A percentile compares a stretch with the other conserved stretches of the same genome.
Conservation (phyloP, 2,329 filamentous ascomycete genomes). For the Sclerotinia glacialis region DNA sequence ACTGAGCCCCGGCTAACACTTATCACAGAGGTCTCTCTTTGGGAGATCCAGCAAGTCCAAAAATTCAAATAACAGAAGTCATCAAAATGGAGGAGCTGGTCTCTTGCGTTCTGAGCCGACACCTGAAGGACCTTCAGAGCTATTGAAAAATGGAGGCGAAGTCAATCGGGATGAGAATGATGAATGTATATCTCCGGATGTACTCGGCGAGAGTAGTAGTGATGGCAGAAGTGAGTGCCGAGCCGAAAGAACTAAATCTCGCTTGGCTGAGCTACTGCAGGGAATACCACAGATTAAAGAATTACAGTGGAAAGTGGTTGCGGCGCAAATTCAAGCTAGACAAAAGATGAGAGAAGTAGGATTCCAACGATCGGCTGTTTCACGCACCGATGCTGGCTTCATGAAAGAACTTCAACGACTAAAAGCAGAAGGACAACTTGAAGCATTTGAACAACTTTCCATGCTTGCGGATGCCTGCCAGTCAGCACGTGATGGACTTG, state of each 20-base stretch:
- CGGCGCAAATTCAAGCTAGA: conserved; percentile 28
- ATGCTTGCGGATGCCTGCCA: conserved; percentile 28
- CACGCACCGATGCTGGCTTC: conserved; percentile 29
- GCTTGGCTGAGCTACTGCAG: conserved; percentile 27
- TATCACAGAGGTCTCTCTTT: neutral
- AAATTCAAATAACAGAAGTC: neutral
- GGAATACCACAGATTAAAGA: conserved; percentile 22
- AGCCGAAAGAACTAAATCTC: conserved; percentile 13
- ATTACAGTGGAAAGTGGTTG: conserved; percentile 25
- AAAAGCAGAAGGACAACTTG: conserved; percentile 24
- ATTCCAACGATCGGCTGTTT: conserved; percentile 28
- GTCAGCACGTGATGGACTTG: conserved; percentile 30
- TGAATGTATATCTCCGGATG: neutral
- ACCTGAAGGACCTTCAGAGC: neutral
- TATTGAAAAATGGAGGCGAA: neutral
- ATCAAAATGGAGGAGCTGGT: neutral
- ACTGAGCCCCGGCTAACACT: neutral
- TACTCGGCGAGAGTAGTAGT: neutral
- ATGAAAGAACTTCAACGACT: conserved; percentile 33
- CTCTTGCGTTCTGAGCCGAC: no score
- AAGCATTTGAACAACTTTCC: conserved; percentile 23
- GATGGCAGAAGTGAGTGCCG: neutral
- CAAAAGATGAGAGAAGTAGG: conserved; percentile 31
- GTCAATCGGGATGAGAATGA: neutral
- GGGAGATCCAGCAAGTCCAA: neutral